Percentiles rank a stretch among this genome's conserved stretches.
These are phyloP conservation scores for Penicillium desertorum DNA, from an alignment of 495 filamentous ascomycete species.

Conservation along the genomic window DNA sequence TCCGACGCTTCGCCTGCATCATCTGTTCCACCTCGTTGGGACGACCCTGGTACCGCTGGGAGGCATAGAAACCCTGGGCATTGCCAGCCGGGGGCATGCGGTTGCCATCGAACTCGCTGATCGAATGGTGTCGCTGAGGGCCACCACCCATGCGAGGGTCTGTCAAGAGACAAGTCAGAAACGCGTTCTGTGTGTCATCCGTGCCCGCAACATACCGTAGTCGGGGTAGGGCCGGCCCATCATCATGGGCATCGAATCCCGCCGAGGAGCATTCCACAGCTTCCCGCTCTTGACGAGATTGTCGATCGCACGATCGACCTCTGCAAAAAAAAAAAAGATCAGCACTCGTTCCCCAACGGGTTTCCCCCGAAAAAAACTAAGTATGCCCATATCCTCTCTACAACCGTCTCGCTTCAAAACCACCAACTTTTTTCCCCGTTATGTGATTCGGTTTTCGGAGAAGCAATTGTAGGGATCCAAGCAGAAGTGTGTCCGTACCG, in stretches of 20 bases:
- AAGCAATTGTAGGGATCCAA: neutral
- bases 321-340: constrained; percentile 49
- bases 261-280: constrained; percentile 75
- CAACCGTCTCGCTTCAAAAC: neutral
- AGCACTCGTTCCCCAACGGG: neutral
- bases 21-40: constrained; percentile 96
- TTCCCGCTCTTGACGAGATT: constrained; percentile 96
- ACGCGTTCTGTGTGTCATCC: constrained; percentile 17
- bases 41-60: constrained; percentile 87
- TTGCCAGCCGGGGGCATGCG: constrained; percentile 73
- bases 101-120: constrained; percentile 81
- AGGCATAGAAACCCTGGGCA: constrained; percentile 89
- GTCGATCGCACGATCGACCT: constrained; percentile 94
- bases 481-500: constrained; percentile 56
- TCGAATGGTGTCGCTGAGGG: constrained; percentile 73
- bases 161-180: constrained; percentile 35
- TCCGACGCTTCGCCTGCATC: constrained; percentile 97
- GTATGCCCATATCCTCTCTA: neutral
- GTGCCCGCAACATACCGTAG: constrained; percentile 48
- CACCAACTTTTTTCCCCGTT: neutral
- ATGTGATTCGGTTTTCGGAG: neutral
- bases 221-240: constrained; percentile 61
- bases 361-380: neutral
- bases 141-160: constrained; percentile 50
- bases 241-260: constrained; percentile 81